Evolutionary conservation across 2,329 filamentous ascomycete species (phyloP).

Genomic region (Ceratocystis ficicola): DNA sequence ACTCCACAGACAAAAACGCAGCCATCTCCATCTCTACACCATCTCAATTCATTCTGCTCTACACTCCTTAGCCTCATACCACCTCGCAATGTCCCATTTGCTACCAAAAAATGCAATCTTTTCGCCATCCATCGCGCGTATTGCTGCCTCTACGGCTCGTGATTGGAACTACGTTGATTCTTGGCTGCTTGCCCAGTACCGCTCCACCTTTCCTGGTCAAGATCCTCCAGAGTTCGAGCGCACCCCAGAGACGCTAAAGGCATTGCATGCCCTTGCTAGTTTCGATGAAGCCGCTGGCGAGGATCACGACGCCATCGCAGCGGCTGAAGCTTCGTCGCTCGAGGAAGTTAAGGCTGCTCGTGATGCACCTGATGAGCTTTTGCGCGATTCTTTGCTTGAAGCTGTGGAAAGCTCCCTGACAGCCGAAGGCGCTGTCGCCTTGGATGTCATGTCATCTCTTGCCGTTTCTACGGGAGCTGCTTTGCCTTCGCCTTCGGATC

Average conservation of each 20-base stretch:
- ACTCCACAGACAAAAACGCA: not conserved
- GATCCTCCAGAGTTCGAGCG: slow-evolving; percentile 66
- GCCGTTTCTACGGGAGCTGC: slow-evolving; percentile 40
- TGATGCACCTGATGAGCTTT: slow-evolving; percentile 15
- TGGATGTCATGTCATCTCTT: slow-evolving; percentile 46
- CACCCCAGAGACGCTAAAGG: slow-evolving; percentile 69
- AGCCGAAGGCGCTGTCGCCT: slow-evolving; percentile 41
- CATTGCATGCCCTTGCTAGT: slow-evolving; percentile 59
- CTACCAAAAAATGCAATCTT: slow-evolving; percentile 44
- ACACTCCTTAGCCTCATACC: not conserved
- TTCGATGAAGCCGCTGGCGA: slow-evolving; percentile 70
- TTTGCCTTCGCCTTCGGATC: slow-evolving; percentile 36
- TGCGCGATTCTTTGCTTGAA: slow-evolving; percentile 35
- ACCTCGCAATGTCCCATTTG: slow-evolving; percentile 31
- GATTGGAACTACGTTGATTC: slow-evolving; percentile 82
- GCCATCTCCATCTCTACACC: not conserved
- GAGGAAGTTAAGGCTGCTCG: slow-evolving; percentile 34
- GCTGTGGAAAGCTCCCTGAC: slow-evolving; percentile 44
- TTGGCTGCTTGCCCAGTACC: slow-evolving; percentile 66
- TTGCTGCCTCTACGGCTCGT: slow-evolving; percentile 69
- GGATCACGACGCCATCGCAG: slow-evolving; percentile 45
- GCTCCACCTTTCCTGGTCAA: slow-evolving; percentile 39
- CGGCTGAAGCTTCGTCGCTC: slow-evolving; percentile 48
- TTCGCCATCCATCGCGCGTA: slow-evolving; percentile 56
- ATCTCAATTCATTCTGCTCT: not conserved